These are phyloP conservation scores for Ceratocystiopsis brevicomis DNA, from an alignment of 2,329 filamentous ascomycete species.

Conservation along the genomic window DNA sequence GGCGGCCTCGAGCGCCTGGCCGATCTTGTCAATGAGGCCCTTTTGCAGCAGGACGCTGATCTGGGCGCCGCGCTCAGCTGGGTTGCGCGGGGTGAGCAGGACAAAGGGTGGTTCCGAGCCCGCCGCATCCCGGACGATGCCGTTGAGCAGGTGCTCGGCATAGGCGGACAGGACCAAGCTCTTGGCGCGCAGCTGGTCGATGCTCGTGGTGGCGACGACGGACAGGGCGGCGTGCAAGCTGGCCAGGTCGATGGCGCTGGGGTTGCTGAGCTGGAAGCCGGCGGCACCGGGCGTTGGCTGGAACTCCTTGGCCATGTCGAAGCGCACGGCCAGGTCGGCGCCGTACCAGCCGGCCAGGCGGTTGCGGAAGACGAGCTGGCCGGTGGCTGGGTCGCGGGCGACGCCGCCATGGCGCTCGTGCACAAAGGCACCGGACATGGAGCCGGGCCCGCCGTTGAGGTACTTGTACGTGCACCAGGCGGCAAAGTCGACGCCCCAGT, in stretches of 20 bases:
- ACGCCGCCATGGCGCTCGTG: conserved; percentile 54
- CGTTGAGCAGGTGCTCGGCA: conserved; percentile 46
- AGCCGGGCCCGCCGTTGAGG: conserved; percentile 67
- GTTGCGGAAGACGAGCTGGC: conserved; percentile 31
- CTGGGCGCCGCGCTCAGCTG: conserved; percentile 55
- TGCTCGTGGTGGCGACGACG: conserved; percentile 53
- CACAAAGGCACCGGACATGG: conserved; percentile 64
- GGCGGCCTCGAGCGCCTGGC: conserved; percentile 41
- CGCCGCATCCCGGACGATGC: conserved; percentile 17
- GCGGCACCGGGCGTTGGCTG: conserved; percentile 57
- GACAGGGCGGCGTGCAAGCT: conserved; percentile 54
- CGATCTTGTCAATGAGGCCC: conserved; percentile 51
- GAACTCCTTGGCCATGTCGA: conserved; percentile 71
- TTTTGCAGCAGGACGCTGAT: conserved; percentile 51
- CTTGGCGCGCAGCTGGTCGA: conserved; percentile 49
- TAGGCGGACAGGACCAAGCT: conserved; percentile 59
- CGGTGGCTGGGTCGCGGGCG: conserved; percentile 17
- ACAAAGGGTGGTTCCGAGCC: conserved; percentile 24
- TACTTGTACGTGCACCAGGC: conserved; percentile 95
- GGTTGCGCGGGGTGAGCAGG: conserved; percentile 52
- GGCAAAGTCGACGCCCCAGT: conserved; percentile 84
- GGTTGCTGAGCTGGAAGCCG: conserved; percentile 76
- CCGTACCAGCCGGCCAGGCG: conserved; percentile 79
- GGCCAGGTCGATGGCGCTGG: conserved; percentile 58
- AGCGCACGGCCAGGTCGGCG: conserved; percentile 54